These are phyloP conservation scores for Sergeia podlipaevii DNA, from an alignment of 208 protist species.

Conservation along the genomic window DNA sequence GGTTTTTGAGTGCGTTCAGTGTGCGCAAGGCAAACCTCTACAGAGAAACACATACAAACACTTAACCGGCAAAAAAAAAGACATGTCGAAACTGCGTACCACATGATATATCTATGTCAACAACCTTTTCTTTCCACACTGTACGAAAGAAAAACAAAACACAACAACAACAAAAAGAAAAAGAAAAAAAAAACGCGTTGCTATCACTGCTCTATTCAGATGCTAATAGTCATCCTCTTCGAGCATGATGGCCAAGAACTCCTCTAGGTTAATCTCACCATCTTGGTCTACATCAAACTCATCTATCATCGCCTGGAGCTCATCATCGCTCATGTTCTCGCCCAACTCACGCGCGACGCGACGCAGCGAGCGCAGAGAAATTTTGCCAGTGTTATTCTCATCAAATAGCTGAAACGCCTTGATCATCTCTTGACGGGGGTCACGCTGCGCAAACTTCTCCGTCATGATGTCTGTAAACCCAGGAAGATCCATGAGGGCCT, in stretches of 20 bases:
- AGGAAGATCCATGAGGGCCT: conserved; percentile 86
- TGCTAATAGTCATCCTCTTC: conserved; percentile 89
- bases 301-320: conserved; percentile 97
- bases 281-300: conserved; percentile 96
- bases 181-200: conserved; percentile 2
- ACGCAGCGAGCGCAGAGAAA: conserved; percentile 92
- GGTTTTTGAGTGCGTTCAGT: too few relatives aligned
- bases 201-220: not conserved
- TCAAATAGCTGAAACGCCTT: conserved; percentile 97
- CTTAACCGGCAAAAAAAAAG: not conserved
- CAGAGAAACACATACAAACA: too few relatives aligned
- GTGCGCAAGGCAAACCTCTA: too few relatives aligned
- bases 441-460: conserved; percentile 89
- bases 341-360: conserved; percentile 93
- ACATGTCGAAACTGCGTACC: not conserved
- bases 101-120: not conserved
- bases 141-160: not conserved
- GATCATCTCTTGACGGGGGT: conserved; percentile 94
- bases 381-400: conserved; percentile 94
- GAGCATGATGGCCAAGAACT: conserved; percentile 96
- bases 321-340: conserved; percentile 96
- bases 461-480: conserved; percentile 94
- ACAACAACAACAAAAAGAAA: not conserved
- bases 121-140: too few relatives aligned
- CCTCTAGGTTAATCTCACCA: conserved; percentile 94